phyloP scores from a whole-genome alignment of 2,329 filamentous ascomycete species.

The Colletotrichum paranaense region DNA sequence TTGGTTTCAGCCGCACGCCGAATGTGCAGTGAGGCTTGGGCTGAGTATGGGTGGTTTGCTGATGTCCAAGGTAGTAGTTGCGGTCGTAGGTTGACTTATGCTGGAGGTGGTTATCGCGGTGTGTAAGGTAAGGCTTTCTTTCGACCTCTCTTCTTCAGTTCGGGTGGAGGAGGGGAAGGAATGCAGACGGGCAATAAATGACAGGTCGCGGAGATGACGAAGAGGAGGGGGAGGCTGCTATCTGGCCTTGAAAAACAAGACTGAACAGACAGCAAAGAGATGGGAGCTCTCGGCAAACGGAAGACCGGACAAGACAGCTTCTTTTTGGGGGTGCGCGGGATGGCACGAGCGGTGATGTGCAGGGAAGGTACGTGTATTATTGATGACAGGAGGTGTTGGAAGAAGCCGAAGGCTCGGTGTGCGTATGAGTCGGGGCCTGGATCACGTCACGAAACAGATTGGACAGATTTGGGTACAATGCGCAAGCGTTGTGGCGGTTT shows the following conservation, averaged over 20 bases:
- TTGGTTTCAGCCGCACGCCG: constrained; percentile 27
- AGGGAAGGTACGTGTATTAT: constrained; percentile 4
- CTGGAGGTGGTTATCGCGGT: neutral
- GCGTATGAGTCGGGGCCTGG: neutral
- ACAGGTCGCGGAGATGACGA: neutral
- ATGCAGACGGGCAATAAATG: neutral
- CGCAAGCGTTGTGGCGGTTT: neutral
- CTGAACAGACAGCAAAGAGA: neutral
- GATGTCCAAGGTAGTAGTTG: neutral
- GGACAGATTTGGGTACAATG: neutral
- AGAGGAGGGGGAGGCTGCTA: neutral
- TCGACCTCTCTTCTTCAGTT: no score
- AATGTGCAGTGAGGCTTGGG: constrained; percentile 22
- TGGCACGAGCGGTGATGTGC: constrained; percentile 16
- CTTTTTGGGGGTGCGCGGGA: constrained; percentile 7
- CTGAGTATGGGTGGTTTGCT: neutral
- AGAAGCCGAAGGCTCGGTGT: neutral
- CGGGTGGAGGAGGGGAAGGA: neutral
- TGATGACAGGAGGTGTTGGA: neutral
- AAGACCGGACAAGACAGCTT: neutral
- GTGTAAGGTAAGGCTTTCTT: neutral
- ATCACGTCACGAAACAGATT: neutral
- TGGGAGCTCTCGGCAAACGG: neutral
- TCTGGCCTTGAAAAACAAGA: constrained; percentile 12
- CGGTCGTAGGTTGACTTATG: neutral